Evolutionary conservation across 192 early-diverging fungal genomes (phyloP), one percentile per base, ranked within the genome.

Genomic region (Neocallimastix lanati): DNA sequence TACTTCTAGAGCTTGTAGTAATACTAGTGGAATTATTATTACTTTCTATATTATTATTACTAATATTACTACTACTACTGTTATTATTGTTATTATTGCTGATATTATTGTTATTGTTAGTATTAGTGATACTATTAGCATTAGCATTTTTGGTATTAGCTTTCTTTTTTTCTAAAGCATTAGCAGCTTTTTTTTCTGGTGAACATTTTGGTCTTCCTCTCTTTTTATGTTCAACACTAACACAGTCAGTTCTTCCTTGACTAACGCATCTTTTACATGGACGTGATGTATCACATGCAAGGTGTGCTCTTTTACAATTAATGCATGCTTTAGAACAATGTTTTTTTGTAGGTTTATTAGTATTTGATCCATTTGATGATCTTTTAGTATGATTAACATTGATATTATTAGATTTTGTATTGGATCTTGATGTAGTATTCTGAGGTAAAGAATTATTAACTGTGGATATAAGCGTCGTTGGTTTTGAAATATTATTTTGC

Each of bases 161-260:
- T 50, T 50, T 50, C 6, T 50, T 50, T 6, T 50, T 50, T 50
- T 50, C 40, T 50, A 50, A 50, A 50, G 14, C 18, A 50, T 86
- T 76, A 92, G 83, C 80, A 91, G 40, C 40, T 50, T 50, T 50
- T 13, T 50, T 50, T 21, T 50, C 40, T 21, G 40, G 40, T 14
- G 40, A 50, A 21, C 40, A 50, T 18, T 50, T 92, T 58, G 95
- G 95, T 13, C 95, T 86, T 29, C 95, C 95, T 78, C 95, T 87
- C 79, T 92, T 93, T 83, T 96, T 96, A 85, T 95, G 94, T 85
- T 93, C 90, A 76, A 94, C 92, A 83, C 95, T 94, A 28, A 90
- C 85, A 81, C 95, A 96, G 80, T 93, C 93, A 40, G 88, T 86
- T 83, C 91, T 93, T 33, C 90, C 90, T 29, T 93, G 80, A 15